phyloP scores from a whole-genome alignment of 2,329 filamentous ascomycete species.

The Emergomyces orientalis region DNA sequence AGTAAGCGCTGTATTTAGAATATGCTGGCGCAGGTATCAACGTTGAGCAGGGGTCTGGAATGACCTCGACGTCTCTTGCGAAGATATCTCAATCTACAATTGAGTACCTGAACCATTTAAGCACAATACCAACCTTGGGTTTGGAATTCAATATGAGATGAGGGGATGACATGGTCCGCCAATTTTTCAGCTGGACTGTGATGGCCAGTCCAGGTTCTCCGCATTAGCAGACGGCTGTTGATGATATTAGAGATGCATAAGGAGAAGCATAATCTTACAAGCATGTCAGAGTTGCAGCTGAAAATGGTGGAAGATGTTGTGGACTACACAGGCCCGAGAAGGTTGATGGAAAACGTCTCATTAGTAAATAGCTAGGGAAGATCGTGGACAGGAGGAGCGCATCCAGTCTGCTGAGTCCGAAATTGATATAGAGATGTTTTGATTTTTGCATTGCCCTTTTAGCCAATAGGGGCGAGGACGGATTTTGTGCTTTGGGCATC shows the following conservation, averaged over 20 bases:
- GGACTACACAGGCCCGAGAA: not conserved
- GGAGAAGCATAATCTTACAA: not conserved
- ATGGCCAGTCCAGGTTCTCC: not conserved
- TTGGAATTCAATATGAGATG: constrained; percentile 1
- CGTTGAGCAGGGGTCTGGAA: not conserved
- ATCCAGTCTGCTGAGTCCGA: not conserved
- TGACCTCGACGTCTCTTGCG: not conserved
- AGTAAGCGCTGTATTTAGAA: too few relatives aligned
- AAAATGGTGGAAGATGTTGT: not conserved
- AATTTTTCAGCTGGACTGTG: not conserved
- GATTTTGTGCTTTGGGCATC: not conserved
- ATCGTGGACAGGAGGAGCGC: not conserved
- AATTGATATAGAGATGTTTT: not conserved
- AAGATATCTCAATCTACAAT: not conserved
- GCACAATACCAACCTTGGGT: not conserved
- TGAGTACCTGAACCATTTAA: not conserved
- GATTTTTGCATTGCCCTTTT: not conserved
- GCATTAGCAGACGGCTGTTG: not conserved
- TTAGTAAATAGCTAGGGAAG: not conserved
- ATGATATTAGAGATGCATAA: not conserved
- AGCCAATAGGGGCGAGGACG: not conserved
- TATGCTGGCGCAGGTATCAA: too few relatives aligned
- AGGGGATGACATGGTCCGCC: not conserved
- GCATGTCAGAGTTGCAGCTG: not conserved
- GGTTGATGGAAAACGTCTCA: not conserved